phyloP scores from a whole-genome alignment of 257 asterid species.

The Solanum piurae region DNA sequence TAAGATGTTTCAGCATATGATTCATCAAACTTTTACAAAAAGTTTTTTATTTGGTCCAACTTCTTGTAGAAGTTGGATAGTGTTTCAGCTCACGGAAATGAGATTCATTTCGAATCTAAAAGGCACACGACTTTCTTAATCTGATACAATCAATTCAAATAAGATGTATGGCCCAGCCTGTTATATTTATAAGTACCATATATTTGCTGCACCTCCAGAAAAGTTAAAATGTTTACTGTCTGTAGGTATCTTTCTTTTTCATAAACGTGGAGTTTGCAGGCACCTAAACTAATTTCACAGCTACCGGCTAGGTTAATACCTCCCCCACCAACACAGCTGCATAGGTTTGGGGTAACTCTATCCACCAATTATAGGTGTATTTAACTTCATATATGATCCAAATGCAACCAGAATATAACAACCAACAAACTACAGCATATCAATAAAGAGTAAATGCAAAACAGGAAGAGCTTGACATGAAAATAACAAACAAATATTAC shows the following conservation, averaged over 20 bases:
- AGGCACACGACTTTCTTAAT: not conserved
- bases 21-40: not conserved
- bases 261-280: not conserved
- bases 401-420: not conserved
- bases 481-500: conserved; percentile 11
- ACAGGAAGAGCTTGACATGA: not conserved
- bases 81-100: not conserved
- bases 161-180: not conserved
- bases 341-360: not conserved
- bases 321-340: not conserved
- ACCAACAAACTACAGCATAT: not conserved
- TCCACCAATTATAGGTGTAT: not conserved
- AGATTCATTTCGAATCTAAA: not conserved
- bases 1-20: not conserved
- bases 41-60: too few species aligned
- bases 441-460: not conserved
- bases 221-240: not conserved
- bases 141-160: not conserved
- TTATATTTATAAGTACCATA: not conserved
- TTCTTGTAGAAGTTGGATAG: not conserved
- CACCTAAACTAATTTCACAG: not conserved
- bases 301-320: not conserved
- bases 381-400: not conserved
- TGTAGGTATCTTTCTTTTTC: not conserved
- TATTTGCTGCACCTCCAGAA: not conserved